Evolutionary conservation across 805 yeast genomes (phyloP), one percentile per base, ranked within the genome.

Genomic region (Candida adriatica): DNA sequence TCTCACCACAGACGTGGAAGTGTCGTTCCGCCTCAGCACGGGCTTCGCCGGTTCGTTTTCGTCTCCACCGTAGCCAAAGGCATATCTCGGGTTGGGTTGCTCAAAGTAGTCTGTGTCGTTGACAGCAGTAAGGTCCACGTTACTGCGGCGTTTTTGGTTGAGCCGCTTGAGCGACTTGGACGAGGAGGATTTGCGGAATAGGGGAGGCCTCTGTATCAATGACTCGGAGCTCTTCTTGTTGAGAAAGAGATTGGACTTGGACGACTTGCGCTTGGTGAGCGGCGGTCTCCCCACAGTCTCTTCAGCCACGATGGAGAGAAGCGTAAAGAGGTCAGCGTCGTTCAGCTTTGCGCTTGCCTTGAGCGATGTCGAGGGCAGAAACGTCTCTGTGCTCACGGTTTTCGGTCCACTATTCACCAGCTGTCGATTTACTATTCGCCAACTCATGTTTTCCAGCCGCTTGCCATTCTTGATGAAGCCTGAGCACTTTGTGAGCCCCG

Each of bases 401-500:
- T 11, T 13, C 19, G 15, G 18, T 26, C 33, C 13, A 18, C 37
- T 34, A 24, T 43, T 36, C 5, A 51, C 41, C 6, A 51, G 34
- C 24, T 46, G 49, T 37, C 55, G 43, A 29, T 52, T 52, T 23
- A 52, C 56, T 13, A 52, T 52, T 34, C 56, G 45, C 56, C 56
- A 52, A 38, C 55, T 50, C 34, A 52, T 50, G 33, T 52, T 52
- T 34, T 52, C 56, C 16, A 52, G 31, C 16, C 56, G 35, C 34
- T 48, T 50, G 9, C 56, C 56, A 31, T 47, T 45, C 30, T 49
- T 46, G 20, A 52, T 46, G 35, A 46, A 49, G 13, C 42, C 46
- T 7, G 56, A 51, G 24, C 56, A 51, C 29, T 47, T 51, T 1
- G 53, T 51, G 11, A 51, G 35, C 2, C 67, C 64, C 8, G 66